A percentile compares a stretch with the other conserved stretches of the same genome.
These are phyloP conservation scores for Colletotrichum godetiae DNA, from an alignment of 2,329 filamentous ascomycete species.

Conservation along the genomic window DNA sequence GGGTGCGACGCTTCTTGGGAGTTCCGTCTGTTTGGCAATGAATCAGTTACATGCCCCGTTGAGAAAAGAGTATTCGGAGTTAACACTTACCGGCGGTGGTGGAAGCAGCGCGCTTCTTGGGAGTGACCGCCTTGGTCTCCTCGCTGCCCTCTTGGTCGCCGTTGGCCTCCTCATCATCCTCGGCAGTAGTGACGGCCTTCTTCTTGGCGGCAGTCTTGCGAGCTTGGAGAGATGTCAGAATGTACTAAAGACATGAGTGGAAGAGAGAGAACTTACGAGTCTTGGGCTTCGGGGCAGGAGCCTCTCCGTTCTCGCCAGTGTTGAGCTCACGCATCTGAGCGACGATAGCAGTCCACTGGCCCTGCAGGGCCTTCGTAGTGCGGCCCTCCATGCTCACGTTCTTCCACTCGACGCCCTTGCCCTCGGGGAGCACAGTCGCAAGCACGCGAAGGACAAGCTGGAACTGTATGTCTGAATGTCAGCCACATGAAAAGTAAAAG, in stretches of 20 bases:
- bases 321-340: conserved; percentile 51
- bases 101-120: conserved; percentile 19
- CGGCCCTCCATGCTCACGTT: conserved; percentile 50
- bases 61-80: background rate
- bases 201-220: conserved; percentile 41
- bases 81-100: conserved; percentile 5
- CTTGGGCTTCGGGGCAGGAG: conserved; percentile 27
- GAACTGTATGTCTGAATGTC: conserved; percentile 38
- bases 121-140: conserved; percentile 2
- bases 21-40: conserved; percentile 5
- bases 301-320: conserved; percentile 28
- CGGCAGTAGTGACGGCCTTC: conserved; percentile 19
- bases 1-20: conserved; percentile 20
- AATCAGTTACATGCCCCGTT: background rate
- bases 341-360: conserved; percentile 50
- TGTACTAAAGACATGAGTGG: background rate
- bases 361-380: conserved; percentile 50
- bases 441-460: conserved; percentile 51
- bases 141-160: conserved; percentile 1
- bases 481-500: background rate
- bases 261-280: background rate
- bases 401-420: conserved; percentile 49
- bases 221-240: background rate
- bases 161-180: background rate
- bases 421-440: conserved; percentile 43